phyloP scores from a whole-genome alignment of 31 red algal species.

The Asparagopsis taxiformis region DNA sequence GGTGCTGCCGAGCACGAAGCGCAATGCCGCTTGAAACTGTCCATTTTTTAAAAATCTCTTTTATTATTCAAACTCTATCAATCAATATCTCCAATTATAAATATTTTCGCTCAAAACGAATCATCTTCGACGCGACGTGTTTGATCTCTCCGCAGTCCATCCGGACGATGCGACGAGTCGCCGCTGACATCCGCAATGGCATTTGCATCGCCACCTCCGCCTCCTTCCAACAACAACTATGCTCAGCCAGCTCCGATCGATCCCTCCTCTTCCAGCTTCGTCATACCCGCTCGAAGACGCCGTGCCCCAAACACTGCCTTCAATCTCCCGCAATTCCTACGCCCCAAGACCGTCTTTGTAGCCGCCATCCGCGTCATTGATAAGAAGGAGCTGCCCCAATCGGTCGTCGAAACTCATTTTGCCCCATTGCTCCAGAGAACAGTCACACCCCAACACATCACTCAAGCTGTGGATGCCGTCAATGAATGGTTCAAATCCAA shows the following conservation, averaged over 20 bases:
- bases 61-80: too few relatives aligned
- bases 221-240: background rate
- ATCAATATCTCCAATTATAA: too few relatives aligned
- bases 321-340: constrained; percentile 4
- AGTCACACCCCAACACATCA: constrained; percentile 20
- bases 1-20: too few relatives aligned
- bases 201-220: constrained; percentile 32
- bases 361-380: constrained; percentile 8
- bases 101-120: too few relatives aligned
- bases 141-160: too few relatives aligned
- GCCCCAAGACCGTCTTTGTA: constrained; percentile 4
- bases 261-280: background rate
- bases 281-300: constrained; percentile 9
- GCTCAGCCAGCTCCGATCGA: background rate
- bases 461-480: constrained; percentile 1
- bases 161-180: too few relatives aligned
- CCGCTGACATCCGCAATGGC: too few relatives aligned
- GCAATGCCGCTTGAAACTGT: too few relatives aligned
- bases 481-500: constrained; percentile 38
- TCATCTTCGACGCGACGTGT: too few relatives aligned
- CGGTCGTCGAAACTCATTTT: constrained; percentile 26
- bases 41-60: too few relatives aligned
- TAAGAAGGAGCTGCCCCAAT: constrained; percentile 26
- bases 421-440: constrained; percentile 16
- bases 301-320: constrained; percentile 19